Evolutionary conservation across 148 eudicot species (phyloP).

Genomic region (Chenopodium berlandieri): DNA sequence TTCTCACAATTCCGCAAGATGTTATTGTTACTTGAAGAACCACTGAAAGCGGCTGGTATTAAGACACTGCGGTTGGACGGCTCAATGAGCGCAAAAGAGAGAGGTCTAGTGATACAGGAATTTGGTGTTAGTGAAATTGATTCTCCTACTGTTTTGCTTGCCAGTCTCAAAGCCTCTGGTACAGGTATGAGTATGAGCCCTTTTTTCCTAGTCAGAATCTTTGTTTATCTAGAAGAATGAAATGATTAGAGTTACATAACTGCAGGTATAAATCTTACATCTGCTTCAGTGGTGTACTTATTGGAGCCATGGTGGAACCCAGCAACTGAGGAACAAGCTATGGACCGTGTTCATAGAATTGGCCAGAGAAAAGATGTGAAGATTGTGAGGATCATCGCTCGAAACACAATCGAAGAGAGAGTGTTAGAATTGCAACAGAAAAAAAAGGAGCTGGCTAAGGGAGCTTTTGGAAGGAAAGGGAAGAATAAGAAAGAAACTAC

Average conservation of each 20-base stretch:
- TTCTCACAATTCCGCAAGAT: conserved; percentile 87
- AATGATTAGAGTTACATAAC: neutral
- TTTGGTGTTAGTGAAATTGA: conserved; percentile 45
- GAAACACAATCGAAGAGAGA: conserved; percentile 82
- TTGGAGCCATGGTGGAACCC: conserved; percentile 99
- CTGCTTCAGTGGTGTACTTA: conserved; percentile 74
- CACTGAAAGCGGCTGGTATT: conserved; percentile 71
- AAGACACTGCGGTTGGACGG: conserved; percentile 77
- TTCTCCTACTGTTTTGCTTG: conserved; percentile 75
- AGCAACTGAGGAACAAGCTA: conserved; percentile 92
- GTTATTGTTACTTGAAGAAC: conserved; percentile 78
- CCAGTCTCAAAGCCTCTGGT: conserved; percentile 88
- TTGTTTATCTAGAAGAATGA: neutral
- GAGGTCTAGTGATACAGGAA: conserved; percentile 64
- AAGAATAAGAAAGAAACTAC: conserved; percentile 66
- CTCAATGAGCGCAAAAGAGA: conserved; percentile 73
- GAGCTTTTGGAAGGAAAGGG: conserved; percentile 64
- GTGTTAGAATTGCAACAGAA: conserved; percentile 80
- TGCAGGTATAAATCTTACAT: conserved; percentile 66
- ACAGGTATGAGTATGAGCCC: conserved; percentile 24
- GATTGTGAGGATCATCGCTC: conserved; percentile 81
- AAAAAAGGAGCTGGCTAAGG: conserved; percentile 65
- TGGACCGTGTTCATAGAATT: conserved; percentile 92
- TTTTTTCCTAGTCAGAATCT: neutral
- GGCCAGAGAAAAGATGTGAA: conserved; percentile 85